Percentiles rank a stretch among this genome's conserved stretches.
Conservation (phyloP, 257 asterid species). For the Leptodermis oblonga region DNA sequence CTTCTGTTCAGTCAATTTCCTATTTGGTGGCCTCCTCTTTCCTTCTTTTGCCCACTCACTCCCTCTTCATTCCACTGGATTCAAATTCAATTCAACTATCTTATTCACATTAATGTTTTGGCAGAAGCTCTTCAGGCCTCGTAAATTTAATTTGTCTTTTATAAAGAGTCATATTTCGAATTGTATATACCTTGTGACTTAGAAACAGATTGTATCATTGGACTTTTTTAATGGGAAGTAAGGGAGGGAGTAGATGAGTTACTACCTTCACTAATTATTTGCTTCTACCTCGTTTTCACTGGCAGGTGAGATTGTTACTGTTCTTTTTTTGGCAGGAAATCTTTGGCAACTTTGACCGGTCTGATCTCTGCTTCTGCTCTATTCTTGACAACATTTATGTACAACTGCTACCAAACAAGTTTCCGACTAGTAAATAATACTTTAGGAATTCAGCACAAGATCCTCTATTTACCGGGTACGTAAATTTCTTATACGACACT, state of each 20-base stretch:
- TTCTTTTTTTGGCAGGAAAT: not conserved
- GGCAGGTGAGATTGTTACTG: not conserved
- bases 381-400: not conserved
- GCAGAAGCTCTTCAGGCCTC: not conserved
- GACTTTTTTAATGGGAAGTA: no score
- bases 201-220: no score
- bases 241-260: no score
- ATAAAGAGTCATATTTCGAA: no score
- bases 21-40: not conserved
- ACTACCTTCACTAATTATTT: no score
- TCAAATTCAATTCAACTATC: constrained; percentile 16
- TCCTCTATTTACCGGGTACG: no score
- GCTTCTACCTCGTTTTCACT: constrained; percentile 8
- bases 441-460: not conserved
- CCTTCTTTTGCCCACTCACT: constrained; percentile 32
- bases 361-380: not conserved
- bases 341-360: constrained; percentile 6
- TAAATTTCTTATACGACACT: no score
- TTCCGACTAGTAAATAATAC: constrained; percentile 3
- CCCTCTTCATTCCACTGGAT: constrained; percentile 8
- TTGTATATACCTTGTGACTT: no score
- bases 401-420: constrained; percentile 6
- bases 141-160: no score
- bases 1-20: constrained; percentile 28
- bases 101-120: constrained; percentile 4